Base-by-base conservation (phyloP, 2,329 filamentous ascomycete genomes). In the Hysterium pulicare region DNA sequence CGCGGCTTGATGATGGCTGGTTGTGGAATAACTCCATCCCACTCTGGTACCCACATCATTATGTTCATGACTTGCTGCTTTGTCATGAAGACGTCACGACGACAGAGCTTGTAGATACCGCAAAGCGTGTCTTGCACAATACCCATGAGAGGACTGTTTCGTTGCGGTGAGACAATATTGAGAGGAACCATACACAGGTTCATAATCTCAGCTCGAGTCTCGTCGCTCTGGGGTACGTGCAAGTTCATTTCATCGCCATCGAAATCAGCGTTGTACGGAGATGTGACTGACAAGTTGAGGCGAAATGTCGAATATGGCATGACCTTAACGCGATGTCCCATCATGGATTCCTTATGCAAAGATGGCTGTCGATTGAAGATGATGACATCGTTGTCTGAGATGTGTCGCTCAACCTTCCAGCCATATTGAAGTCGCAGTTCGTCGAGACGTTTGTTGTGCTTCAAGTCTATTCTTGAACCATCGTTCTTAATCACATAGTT, bases 231-330 rank as follows among this genome's bases (percentile, higher is more conserved):
- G 3, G 93, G 94, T 40, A 98, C 94, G 79, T 99, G 93, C 72
- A 99, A 82, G 66, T 99, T 99, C 93, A 99, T 99, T 71, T 99
- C 93, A 67, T 98, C 93, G 72, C 93, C 93, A 63, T 98, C 93
- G 72, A 98, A 98, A 87, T 98, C 93, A 58, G 93, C 93, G 73
- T 99, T 99, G 77, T 99, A 99, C 0, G 93, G 93, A 21, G 90
- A 95, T 1, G 94, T 98, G 61, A 98, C 93, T 0, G 93, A 98
- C 55, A 98, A 71, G 62, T 99, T 99, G 35, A 99, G 79, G 50
- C 93, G 85, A 76, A 99, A 99, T 1, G 93, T 99, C 5, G 93
- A 98, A 69, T 95, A 98, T 3, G 93, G 93, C 90, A 98, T 97
- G 47, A 99, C 93, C 47, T 86, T 85, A 50, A 98, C 93, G 57